Evolutionary conservation across 208 protist species (phyloP).

Genomic region (Herpetomonas tarakana): DNA sequence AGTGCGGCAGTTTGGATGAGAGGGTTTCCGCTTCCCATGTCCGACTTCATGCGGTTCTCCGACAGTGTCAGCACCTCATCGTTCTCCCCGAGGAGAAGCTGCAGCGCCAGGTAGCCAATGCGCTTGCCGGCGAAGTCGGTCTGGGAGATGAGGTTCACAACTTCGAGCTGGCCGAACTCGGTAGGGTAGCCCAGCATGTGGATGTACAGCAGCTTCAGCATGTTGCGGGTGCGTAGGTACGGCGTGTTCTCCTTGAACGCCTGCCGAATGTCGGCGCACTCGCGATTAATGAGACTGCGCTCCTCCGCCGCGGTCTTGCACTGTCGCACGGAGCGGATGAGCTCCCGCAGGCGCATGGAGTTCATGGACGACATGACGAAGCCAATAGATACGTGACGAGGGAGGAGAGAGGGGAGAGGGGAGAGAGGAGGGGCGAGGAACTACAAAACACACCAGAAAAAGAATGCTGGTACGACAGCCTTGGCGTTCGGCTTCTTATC

Average conservation of each 20-base stretch:
- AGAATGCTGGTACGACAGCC: too few species aligned
- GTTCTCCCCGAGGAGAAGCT: constrained; percentile 96
- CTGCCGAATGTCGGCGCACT: constrained; percentile 95
- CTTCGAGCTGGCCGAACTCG: constrained; percentile 99
- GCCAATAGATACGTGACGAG: background rate
- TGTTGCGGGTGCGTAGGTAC: constrained; percentile 95
- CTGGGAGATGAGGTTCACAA: constrained; percentile 96
- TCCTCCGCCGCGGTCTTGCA: constrained; percentile 98
- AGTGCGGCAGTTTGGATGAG: constrained; percentile 95
- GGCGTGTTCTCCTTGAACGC: constrained; percentile 92
- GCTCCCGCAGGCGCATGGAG: constrained; percentile 90
- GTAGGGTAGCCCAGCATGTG: constrained; percentile 99
- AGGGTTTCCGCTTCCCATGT: constrained; percentile 88
- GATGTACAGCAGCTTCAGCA: constrained; percentile 99
- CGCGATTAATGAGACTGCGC: constrained; percentile 94
- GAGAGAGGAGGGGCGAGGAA: background rate
- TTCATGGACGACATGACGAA: constrained; percentile 65
- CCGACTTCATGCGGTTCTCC: constrained; percentile 97
- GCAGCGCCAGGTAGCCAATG: constrained; percentile 96
- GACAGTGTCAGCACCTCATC: constrained; percentile 98
- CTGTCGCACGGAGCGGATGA: constrained; percentile 96
- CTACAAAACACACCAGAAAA: background rate
- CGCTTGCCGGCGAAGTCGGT: constrained; percentile 97
- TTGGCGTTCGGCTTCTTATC: too few species aligned
- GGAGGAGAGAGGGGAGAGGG: background rate